Percentiles rank a stretch among this genome's conserved stretches.
phyloP scores from a whole-genome alignment of 2,329 filamentous ascomycete species.

The Mycogone perniciosa region DNA sequence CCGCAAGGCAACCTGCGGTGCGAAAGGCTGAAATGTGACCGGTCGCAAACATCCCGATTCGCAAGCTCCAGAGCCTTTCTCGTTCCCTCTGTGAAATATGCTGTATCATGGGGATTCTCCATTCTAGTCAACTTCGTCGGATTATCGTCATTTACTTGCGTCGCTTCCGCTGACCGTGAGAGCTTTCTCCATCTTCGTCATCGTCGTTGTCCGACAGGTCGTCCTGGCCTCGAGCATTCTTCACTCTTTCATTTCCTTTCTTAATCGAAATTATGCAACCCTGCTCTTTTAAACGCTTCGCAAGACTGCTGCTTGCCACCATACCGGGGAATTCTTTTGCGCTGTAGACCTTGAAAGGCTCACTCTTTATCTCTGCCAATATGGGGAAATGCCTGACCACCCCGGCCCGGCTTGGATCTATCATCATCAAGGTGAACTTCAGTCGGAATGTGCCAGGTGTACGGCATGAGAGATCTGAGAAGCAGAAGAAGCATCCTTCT shows the following conservation, averaged over 20 bases:
- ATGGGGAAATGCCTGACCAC: slow-evolving; percentile 40
- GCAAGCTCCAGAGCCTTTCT: too few relatives aligned
- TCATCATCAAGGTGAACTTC: slow-evolving; percentile 65
- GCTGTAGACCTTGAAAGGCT: slow-evolving; percentile 72
- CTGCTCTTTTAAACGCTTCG: slow-evolving; percentile 68
- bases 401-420: slow-evolving; percentile 56
- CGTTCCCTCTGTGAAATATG: too few relatives aligned
- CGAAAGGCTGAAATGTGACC: too few relatives aligned
- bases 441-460: slow-evolving; percentile 71
- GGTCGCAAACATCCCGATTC: too few relatives aligned
- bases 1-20: too few relatives aligned
- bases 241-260: slow-evolving; percentile 53
- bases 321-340: slow-evolving; percentile 85
- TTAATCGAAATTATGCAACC: slow-evolving; percentile 81
- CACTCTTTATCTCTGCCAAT: slow-evolving; percentile 51
- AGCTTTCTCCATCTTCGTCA: slow-evolving; percentile 13
- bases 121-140: too few relatives aligned
- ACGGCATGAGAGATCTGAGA: slow-evolving; percentile 73
- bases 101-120: too few relatives aligned
- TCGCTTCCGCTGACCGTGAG: slow-evolving; percentile 12
- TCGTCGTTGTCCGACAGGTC: slow-evolving; percentile 16
- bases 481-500: slow-evolving; percentile 80
- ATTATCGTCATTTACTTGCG: not conserved
- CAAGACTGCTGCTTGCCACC: slow-evolving; percentile 67
- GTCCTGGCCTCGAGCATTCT: slow-evolving; percentile 11